Evolutionary conservation across 208 protist genomes (phyloP).

Genomic region (Vickermania spadyakhi): DNA sequence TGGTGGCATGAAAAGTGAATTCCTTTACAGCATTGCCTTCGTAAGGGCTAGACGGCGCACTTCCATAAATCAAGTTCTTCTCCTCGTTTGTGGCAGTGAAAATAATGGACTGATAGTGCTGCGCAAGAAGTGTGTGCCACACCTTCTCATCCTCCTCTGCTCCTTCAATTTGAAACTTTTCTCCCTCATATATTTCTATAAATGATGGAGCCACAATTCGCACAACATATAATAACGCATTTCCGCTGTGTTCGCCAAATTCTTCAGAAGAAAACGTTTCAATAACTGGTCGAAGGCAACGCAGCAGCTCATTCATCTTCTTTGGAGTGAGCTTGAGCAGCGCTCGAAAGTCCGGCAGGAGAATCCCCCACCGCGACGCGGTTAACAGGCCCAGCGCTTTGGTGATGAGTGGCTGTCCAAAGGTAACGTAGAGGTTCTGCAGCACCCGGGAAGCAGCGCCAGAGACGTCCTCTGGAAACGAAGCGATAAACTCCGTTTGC

Average conservation of each 20-base stretch:
- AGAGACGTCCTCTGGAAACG: constrained; percentile 48
- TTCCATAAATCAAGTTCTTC: not conserved
- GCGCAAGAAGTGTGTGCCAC: constrained; percentile 15
- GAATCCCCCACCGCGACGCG: constrained; percentile 52
- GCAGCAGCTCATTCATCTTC: constrained; percentile 57
- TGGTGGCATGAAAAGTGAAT: constrained; percentile 38
- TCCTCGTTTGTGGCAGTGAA: not conserved
- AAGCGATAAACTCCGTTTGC: constrained; percentile 22
- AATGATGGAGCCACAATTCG: constrained; percentile 9
- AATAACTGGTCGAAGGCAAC: constrained; percentile 51
- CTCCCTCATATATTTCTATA: constrained; percentile 13
- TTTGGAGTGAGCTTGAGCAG: constrained; percentile 34
- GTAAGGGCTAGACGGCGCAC: constrained; percentile 8
- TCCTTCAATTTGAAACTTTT: constrained; percentile 18
- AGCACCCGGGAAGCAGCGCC: constrained; percentile 39
- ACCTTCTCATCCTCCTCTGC: constrained; percentile 20
- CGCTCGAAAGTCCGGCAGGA: constrained; percentile 41
- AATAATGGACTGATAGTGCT: constrained; percentile 10
- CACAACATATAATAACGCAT: not conserved
- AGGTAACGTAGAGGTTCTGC: constrained; percentile 20
- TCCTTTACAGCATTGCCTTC: constrained; percentile 66
- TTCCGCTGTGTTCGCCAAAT: constrained; percentile 5
- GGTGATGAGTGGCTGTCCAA: constrained; percentile 32
- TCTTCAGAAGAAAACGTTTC: constrained; percentile 9
- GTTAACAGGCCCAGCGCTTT: constrained; percentile 42